Evolutionary conservation across 176 grass and related monocot species (phyloP).

Genomic region (Musa itinerans): DNA sequence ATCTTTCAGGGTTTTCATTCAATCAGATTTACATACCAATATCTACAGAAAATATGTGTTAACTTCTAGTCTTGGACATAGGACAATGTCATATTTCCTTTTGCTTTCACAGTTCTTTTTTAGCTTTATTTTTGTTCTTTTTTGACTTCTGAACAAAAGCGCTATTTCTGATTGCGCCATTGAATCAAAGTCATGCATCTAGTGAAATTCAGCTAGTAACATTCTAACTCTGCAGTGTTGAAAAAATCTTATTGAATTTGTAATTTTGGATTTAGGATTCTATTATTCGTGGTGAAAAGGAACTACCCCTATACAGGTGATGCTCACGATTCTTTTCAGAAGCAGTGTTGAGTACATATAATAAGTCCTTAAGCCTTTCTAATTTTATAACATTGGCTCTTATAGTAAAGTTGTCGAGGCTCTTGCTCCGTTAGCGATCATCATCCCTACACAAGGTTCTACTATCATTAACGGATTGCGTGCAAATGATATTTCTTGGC

Average conservation of each 20-base stretch:
- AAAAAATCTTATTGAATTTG: background rate
- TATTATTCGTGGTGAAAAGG: slow-evolving; percentile 79
- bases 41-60: background rate
- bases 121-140: background rate
- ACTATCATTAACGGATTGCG: slow-evolving; percentile 48
- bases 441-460: slow-evolving; percentile 58
- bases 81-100: no score
- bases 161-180: background rate
- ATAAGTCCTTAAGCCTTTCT: slow-evolving; percentile 20
- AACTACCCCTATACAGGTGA: slow-evolving; percentile 83
- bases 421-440: slow-evolving; percentile 57
- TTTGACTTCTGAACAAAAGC: background rate
- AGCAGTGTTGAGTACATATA: background rate
- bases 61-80: background rate
- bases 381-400: slow-evolving; percentile 29
- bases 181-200: background rate
- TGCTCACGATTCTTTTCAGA: background rate
- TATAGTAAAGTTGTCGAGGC: slow-evolving; percentile 86
- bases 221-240: background rate
- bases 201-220: no score
- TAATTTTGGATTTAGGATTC: slow-evolving; percentile 58
- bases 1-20: background rate
- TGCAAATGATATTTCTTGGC: slow-evolving; percentile 61
- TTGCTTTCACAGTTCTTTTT: no score
- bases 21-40: background rate